Percentiles rank a stretch among this genome's conserved stretches.
Evolutionary conservation across 2,329 filamentous ascomycete species (phyloP).

Genomic region (Colletotrichum spaethianum): DNA sequence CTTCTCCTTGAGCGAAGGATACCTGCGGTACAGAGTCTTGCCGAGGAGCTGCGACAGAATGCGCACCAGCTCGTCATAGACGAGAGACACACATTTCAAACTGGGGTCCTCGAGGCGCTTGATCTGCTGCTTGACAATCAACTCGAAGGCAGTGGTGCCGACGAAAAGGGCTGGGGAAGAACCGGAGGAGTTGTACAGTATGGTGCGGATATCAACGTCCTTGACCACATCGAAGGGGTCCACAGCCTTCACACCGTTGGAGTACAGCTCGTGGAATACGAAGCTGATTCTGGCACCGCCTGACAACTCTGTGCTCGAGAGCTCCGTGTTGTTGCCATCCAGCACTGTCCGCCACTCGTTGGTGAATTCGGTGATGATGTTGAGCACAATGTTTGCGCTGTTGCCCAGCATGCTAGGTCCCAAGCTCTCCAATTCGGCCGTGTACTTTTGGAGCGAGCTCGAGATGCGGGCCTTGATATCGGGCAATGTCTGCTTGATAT

Average conservation of each 20-base stretch:
- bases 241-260: constrained; percentile 96
- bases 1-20: constrained; percentile 96
- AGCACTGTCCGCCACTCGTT: constrained; percentile 97
- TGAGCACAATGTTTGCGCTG: constrained; percentile 95
- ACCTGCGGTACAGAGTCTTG: constrained; percentile 92
- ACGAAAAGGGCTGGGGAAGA: constrained; percentile 97
- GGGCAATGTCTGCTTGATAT: constrained; percentile 99
- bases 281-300: constrained; percentile 99
- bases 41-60: constrained; percentile 91
- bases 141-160: constrained; percentile 96
- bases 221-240: constrained; percentile 98
- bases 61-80: constrained; percentile 97
- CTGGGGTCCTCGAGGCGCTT: constrained; percentile 96
- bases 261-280: constrained; percentile 98
- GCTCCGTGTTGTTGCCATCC: constrained; percentile 95
- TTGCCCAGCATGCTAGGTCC: constrained; percentile 97
- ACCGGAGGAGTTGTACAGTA: constrained; percentile 99
- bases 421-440: constrained; percentile 82
- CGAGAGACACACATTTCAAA: constrained; percentile 95
- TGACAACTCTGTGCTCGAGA: constrained; percentile 94
- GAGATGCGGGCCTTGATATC: constrained; percentile 98
- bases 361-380: constrained; percentile 99
- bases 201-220: constrained; percentile 96
- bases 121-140: constrained; percentile 99
- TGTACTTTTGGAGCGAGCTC: constrained; percentile 94